These are phyloP conservation scores for Solanum piurae DNA, from an alignment of 257 asterid species.

Conservation along the genomic window DNA sequence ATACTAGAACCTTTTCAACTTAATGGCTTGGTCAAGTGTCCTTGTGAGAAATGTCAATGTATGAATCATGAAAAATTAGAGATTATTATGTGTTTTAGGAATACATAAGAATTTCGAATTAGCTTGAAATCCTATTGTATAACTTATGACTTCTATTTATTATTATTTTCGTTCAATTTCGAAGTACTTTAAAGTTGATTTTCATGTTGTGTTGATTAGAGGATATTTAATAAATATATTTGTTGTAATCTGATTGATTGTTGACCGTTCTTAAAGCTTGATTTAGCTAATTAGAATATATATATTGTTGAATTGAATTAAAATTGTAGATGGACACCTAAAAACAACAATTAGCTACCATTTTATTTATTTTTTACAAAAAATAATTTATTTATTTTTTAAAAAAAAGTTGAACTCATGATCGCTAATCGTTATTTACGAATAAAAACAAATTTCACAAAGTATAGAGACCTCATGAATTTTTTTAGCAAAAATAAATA, in stretches of 20 bases:
- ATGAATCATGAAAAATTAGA: background rate
- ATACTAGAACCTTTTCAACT: background rate
- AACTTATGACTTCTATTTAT: background rate
- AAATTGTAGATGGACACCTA: background rate
- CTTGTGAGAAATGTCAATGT: no score
- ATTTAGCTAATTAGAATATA: background rate
- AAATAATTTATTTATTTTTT: no score
- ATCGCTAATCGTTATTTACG: no score
- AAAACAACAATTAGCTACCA: background rate
- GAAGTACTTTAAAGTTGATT: background rate
- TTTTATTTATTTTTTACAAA: no score
- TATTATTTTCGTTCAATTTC: background rate
- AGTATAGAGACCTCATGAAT: no score
- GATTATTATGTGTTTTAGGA: background rate
- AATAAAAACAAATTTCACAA: no score
- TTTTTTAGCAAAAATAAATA: no score
- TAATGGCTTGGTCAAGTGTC: background rate
- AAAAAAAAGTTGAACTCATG: no score
- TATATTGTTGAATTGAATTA: background rate
- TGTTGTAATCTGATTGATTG: background rate
- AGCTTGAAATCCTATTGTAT: no score
- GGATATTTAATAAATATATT: background rate
- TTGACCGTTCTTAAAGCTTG: background rate
- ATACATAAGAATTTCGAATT: no score
- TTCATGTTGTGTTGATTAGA: background rate